These are phyloP conservation scores for Sphaerobolus stellatus DNA, from an alignment of 1,284 basidiomycete species.

Conservation along the genomic window DNA sequence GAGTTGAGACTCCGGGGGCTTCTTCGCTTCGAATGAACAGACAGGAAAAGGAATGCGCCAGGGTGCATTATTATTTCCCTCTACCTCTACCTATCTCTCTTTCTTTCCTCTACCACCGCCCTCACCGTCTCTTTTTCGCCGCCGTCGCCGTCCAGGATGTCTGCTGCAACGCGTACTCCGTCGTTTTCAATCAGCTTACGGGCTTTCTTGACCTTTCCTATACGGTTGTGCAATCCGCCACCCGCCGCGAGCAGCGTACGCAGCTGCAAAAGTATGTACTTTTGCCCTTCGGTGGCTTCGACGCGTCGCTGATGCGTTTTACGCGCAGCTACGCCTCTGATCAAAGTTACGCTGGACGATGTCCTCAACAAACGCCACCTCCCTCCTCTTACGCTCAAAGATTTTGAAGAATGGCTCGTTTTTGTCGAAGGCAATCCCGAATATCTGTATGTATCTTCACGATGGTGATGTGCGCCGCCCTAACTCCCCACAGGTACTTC, in stretches of 20 bases:
- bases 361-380: constrained; percentile 68
- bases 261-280: constrained; percentile 50
- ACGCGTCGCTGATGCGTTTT: not conserved
- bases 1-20: too few species aligned
- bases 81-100: not conserved
- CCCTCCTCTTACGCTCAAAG: constrained; percentile 73
- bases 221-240: constrained; percentile 68
- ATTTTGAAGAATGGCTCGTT: constrained; percentile 77
- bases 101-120: constrained; percentile 1
- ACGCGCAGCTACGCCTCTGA: constrained; percentile 51
- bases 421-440: constrained; percentile 70
- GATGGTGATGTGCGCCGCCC: too few species aligned
- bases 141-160: not conserved
- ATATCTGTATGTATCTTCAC: constrained; percentile 52
- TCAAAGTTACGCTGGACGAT: constrained; percentile 64
- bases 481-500: constrained; percentile 54
- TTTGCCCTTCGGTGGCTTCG: not conserved
- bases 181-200: constrained; percentile 6
- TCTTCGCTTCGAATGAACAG: too few species aligned
- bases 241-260: constrained; percentile 63
- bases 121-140: not conserved
- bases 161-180: constrained; percentile 4
- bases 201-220: constrained; percentile 52
- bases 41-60: too few species aligned
- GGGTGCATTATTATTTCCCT: too few species aligned